Evolutionary conservation across 2,329 filamentous ascomycete species (phyloP), one percentile per base, ranked within the genome.

Genomic region (Phialophora expanda): DNA sequence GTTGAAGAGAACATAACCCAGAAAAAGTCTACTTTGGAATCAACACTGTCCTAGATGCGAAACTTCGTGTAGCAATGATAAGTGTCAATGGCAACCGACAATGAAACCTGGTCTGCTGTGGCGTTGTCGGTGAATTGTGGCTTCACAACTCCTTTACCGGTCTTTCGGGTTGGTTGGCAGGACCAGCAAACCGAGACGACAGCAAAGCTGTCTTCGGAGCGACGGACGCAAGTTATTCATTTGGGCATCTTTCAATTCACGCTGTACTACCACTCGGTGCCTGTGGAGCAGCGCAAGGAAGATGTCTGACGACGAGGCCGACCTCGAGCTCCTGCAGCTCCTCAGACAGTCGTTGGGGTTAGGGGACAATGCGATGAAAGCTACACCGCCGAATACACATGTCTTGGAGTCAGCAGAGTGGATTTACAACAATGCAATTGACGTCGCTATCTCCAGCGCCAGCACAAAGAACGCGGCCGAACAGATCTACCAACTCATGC

Each of bases 301-400:
- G 72, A 96, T 96, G 91, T 96, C 92, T 55, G 93, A 97, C 81
- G 92, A 96, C 78, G 94, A 97, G 78, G 89, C 90, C 56, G 94
- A 97, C 75, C 89, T 86, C 48, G 93, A 97, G 79, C 87, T 98
- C 54, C 84, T 97, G 22, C 92, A 89, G 71, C 88, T 97, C 22
- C 86, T 98, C 14, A 89, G 93, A 61, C 88, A 95, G 77, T 91
- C 93, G 69, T 84, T 96, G 22, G 86, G 86, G 53, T 79, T 90
- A 61, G 86, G 48, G 20, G 30, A 54, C 46, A 34, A 38, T 22
- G 51, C 3, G 30, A 86, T 61, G 78, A 28, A 55, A 30, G 24
- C 84, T 55, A 85, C 77, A 4, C 79, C 89, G 24, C 86, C 90
- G 22, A 90, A 94, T 73, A 96, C 91, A 5, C 90, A 89, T 58